Conservation (phyloP, 805 yeast species). For the Tetrapisispora namnaoensis region DNA sequence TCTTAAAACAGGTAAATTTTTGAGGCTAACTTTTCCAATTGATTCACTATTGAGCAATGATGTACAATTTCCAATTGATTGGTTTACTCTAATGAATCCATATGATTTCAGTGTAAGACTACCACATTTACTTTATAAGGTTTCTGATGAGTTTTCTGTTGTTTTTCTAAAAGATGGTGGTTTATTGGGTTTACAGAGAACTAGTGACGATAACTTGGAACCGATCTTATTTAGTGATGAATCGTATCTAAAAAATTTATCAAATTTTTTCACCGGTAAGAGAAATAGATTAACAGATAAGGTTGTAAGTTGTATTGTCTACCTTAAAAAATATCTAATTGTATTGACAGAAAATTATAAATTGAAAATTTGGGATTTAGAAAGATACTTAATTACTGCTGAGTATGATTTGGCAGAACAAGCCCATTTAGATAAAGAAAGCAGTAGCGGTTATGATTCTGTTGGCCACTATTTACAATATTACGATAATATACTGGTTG, state of each 20-base stretch:
- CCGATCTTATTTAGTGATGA: conserved; percentile 48
- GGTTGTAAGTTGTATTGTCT: conserved; percentile 17
- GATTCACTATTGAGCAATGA: conserved; percentile 13
- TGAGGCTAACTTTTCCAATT: conserved; percentile 18
- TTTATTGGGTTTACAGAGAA: conserved; percentile 41
- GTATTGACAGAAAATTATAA: conserved; percentile 21
- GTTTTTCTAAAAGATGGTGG: conserved; percentile 73
- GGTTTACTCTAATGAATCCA: conserved; percentile 64
- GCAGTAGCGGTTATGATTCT: conserved; percentile 13
- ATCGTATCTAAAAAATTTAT: conserved; percentile 34
- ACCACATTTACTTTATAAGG: conserved; percentile 44
- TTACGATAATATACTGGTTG: conserved; percentile 25
- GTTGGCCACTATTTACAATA: conserved; percentile 32
- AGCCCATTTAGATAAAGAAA: conserved; percentile 8
- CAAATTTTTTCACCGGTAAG: conserved; percentile 19
- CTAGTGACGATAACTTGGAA: conserved; percentile 23
- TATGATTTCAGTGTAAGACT: conserved; percentile 49
- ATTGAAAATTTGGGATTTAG: conserved; percentile 26
- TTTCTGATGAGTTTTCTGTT: conserved; percentile 38
- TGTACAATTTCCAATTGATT: conserved; percentile 18
- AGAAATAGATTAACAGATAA: conserved; percentile 9
- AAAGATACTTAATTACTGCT: conserved; percentile 9
- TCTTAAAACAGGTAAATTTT: conserved; percentile 17
- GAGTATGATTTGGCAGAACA: conserved; percentile 14
- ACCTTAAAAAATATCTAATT: conserved; percentile 14